These are phyloP conservation scores for Hirsutella thompsonii DNA, from an alignment of 2,329 filamentous ascomycete species.

Conservation along the genomic window DNA sequence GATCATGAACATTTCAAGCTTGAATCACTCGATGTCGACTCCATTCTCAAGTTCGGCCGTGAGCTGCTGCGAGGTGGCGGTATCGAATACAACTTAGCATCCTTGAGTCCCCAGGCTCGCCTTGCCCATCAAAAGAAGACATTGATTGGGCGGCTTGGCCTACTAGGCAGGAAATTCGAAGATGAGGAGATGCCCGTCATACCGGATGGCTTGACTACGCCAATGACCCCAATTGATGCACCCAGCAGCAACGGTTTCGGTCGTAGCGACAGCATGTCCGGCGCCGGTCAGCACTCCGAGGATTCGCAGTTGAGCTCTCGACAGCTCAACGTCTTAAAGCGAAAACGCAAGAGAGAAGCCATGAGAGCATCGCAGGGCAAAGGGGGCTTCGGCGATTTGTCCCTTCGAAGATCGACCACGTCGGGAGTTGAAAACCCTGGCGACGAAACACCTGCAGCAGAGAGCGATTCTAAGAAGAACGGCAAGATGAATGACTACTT, in stretches of 20 bases:
- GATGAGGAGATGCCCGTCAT: constrained; percentile 61
- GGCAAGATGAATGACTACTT: constrained; percentile 74
- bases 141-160: constrained; percentile 65
- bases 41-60: constrained; percentile 72
- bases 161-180: constrained; percentile 73
- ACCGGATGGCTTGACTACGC: constrained; percentile 30
- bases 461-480: constrained; percentile 43
- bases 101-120: constrained; percentile 68
- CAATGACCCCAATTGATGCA: constrained; percentile 31
- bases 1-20: constrained; percentile 57
- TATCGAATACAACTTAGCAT: constrained; percentile 73
- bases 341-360: constrained; percentile 82
- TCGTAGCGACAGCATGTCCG: constrained; percentile 22
- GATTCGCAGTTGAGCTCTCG: constrained; percentile 74
- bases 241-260: constrained; percentile 18
- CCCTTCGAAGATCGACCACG: constrained; percentile 49
- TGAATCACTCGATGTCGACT: constrained; percentile 61
- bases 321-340: constrained; percentile 87
- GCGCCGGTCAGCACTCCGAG: constrained; percentile 34
- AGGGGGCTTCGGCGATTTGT: constrained; percentile 78
- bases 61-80: constrained; percentile 74
- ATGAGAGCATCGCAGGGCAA: constrained; percentile 80
- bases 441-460: constrained; percentile 43
- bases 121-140: constrained; percentile 85
- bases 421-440: constrained; percentile 47